A percentile compares a stretch with the other conserved stretches of the same genome.
Evolutionary conservation across 371 early-diverging fungal genomes (phyloP).

Genomic region (Mortierella sp.): DNA sequence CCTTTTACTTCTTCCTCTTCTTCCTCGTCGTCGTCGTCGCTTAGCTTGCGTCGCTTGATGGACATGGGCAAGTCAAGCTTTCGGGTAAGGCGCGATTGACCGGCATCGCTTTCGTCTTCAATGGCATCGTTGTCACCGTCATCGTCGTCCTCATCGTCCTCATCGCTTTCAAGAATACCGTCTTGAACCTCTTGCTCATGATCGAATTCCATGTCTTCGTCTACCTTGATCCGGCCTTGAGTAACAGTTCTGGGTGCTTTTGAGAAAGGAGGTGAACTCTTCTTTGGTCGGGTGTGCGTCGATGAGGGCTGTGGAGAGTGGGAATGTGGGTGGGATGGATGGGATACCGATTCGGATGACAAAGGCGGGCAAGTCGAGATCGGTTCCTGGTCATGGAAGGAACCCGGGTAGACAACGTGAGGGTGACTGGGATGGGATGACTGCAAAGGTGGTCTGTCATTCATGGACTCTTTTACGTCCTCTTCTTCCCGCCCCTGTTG

Average conservation of each 20-base stretch:
- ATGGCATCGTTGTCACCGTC: neutral
- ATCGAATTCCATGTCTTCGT: no score
- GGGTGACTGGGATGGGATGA: constrained; percentile 15
- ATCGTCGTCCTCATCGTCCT: neutral
- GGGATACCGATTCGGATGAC: no score
- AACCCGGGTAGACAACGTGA: constrained; percentile 35
- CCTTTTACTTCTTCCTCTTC: constrained; percentile 4
- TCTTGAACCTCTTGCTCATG: neutral
- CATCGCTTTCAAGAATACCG: neutral
- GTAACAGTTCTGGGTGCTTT: no score
- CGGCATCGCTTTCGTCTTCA: neutral
- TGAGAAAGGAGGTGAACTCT: no score
- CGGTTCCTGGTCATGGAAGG: no score
- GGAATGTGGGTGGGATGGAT: no score
- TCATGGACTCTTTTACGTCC: neutral
- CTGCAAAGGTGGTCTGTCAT: neutral
- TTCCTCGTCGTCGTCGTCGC: constrained; percentile 25
- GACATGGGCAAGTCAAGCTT: constrained; percentile 16
- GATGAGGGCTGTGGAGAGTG: no score
- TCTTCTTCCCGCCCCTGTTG: neutral
- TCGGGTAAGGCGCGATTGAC: neutral
- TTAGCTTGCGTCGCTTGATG: constrained; percentile 34
- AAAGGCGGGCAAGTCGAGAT: no score
- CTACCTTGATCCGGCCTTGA: no score
- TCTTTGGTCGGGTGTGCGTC: no score